These are phyloP conservation scores for Klebsormidium nitens DNA, from an alignment of 139 green algal species.

Conservation along the genomic window DNA sequence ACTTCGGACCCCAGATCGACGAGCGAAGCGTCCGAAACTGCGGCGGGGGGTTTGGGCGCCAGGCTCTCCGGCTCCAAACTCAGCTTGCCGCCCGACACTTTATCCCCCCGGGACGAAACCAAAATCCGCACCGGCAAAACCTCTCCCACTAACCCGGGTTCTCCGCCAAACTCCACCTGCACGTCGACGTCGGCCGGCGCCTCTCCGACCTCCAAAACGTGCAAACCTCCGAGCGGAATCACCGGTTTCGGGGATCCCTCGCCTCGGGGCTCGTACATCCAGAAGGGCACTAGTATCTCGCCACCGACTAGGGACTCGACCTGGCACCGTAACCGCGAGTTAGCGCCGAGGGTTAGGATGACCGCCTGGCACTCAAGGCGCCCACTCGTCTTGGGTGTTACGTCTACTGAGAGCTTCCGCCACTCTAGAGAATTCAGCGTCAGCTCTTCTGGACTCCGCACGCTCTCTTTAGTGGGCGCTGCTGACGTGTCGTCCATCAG, in stretches of 20 bases:
- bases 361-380: slow-evolving; percentile 9
- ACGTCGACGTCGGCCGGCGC: slow-evolving; percentile 6
- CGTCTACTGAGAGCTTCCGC: not conserved
- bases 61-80: not conserved
- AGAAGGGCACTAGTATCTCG: slow-evolving; percentile 8
- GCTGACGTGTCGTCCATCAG: not conserved
- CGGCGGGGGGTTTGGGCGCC: not conserved
- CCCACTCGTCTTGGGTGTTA: not conserved
- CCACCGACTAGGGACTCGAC: slow-evolving; percentile 1
- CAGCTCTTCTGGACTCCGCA: not conserved
- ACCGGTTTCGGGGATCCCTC: not conserved
- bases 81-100: not conserved
- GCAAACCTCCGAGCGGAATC: not conserved
- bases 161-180: slow-evolving; percentile 12
- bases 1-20: not conserved
- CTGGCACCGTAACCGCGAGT: slow-evolving; percentile 1
- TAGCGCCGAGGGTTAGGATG: not conserved
- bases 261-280: slow-evolving; percentile 1
- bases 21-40: slow-evolving; percentile 3
- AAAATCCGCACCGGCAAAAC: slow-evolving; percentile 20
- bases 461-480: not conserved
- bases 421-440: not conserved
- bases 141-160: slow-evolving; percentile 19
- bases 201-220: slow-evolving; percentile 19
- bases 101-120: slow-evolving; percentile 12